phyloP scores from a whole-genome alignment of 805 yeast genomes.

The Suhomyces canberraensis region DNA sequence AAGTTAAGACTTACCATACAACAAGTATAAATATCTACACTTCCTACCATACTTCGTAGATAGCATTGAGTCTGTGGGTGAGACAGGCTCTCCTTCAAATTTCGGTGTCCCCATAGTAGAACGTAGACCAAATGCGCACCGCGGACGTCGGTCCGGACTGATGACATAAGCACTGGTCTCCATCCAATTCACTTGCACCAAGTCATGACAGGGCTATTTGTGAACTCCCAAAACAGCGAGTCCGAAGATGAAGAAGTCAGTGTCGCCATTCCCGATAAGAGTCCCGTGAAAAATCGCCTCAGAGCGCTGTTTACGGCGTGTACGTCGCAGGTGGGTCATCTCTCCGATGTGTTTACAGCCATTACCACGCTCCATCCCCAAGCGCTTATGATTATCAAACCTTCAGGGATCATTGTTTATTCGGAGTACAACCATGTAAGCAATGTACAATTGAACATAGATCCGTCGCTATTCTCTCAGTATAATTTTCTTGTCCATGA shows the following conservation, averaged over 20 bases:
- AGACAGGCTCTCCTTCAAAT: too few relatives aligned
- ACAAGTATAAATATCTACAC: too few relatives aligned
- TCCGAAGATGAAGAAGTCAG: background rate
- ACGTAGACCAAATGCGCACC: too few relatives aligned
- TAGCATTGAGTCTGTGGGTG: too few relatives aligned
- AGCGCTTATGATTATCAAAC: slow-evolving; percentile 33
- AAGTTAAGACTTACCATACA: too few relatives aligned
- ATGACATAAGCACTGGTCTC: background rate
- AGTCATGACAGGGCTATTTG: slow-evolving; percentile 1
- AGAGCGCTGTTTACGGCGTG: slow-evolving; percentile 29
- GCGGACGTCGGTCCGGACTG: too few relatives aligned
- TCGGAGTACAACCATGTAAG: slow-evolving; percentile 36
- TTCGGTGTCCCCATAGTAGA: too few relatives aligned
- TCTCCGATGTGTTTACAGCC: slow-evolving; percentile 35
- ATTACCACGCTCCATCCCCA: slow-evolving; percentile 29
- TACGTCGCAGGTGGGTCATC: slow-evolving; percentile 35
- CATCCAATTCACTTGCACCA: background rate
- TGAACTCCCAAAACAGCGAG: slow-evolving; percentile 2
- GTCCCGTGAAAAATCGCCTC: slow-evolving; percentile 9
- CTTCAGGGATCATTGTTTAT: slow-evolving; percentile 31
- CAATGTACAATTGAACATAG: slow-evolving; percentile 34
- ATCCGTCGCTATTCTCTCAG: slow-evolving; percentile 33
- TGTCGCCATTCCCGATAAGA: background rate
- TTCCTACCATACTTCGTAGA: too few relatives aligned
- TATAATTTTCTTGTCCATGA: slow-evolving; percentile 21